Percentiles rank a stretch among this genome's conserved stretches.
phyloP scores from a whole-genome alignment of 1,139 yeast genomes.

The Diutina mesorugosa region DNA sequence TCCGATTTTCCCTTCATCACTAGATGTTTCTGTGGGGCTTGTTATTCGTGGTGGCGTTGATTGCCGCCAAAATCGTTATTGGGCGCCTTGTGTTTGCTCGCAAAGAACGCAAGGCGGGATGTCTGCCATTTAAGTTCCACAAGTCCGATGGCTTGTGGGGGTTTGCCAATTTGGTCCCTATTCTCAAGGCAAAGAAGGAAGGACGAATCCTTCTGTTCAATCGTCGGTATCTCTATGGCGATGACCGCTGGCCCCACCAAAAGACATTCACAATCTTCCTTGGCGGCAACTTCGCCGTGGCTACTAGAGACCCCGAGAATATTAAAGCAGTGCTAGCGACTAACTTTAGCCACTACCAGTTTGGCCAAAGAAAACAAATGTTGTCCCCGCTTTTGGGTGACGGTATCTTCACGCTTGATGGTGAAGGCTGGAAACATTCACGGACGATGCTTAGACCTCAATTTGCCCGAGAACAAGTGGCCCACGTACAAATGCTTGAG shows the following conservation, averaged over 20 bases:
- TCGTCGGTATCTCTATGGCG: not conserved
- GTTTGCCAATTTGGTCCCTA: not conserved
- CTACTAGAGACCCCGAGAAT: constrained; percentile 20
- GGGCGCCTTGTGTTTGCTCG: not conserved
- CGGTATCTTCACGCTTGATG: constrained; percentile 34
- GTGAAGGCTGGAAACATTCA: not conserved
- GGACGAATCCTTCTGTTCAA: not conserved
- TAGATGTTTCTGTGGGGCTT: not conserved
- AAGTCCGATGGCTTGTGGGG: not conserved
- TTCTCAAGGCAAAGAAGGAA: not conserved
- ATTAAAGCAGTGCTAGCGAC: constrained; percentile 16
- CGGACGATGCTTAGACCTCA: constrained; percentile 1
- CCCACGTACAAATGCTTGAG: not conserved
- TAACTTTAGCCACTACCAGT: constrained; percentile 20
- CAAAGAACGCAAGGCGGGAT: not conserved
- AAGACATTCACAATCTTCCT: not conserved
- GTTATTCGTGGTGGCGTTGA: not conserved
- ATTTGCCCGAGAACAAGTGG: constrained; percentile 2
- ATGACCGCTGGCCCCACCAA: not conserved
- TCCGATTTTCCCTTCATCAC: too few species aligned
- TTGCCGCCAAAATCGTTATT: not conserved
- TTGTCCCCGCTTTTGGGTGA: constrained; percentile 37
- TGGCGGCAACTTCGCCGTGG: not conserved
- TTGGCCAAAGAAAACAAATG: constrained; percentile 33
- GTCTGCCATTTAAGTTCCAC: not conserved